Evolutionary conservation across 2,329 filamentous ascomycete genomes (phyloP).

Genomic region (Emericellopsis atlantica): DNA sequence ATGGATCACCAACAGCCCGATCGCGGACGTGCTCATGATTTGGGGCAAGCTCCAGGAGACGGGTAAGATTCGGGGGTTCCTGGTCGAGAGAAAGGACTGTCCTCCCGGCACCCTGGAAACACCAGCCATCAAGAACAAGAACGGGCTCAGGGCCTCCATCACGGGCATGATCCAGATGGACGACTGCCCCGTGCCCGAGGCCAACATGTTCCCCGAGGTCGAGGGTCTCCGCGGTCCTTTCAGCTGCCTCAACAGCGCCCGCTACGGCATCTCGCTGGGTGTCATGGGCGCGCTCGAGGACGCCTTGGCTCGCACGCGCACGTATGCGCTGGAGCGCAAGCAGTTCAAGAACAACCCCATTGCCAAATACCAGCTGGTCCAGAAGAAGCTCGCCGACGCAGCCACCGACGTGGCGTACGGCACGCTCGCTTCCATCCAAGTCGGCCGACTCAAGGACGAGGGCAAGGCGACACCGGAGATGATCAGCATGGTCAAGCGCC

Average conservation of each 20-base stretch:
- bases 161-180: constrained; percentile 98
- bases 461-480: constrained; percentile 85
- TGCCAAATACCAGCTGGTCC: constrained; percentile 90
- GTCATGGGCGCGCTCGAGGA: constrained; percentile 92
- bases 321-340: constrained; percentile 83
- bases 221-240: constrained; percentile 85
- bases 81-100: constrained; percentile 75
- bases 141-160: constrained; percentile 79
- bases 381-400: constrained; percentile 95
- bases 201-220: constrained; percentile 87
- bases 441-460: constrained; percentile 84
- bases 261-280: constrained; percentile 88
- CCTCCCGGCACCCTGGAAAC: constrained; percentile 84
- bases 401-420: constrained; percentile 84
- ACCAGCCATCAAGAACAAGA: constrained; percentile 89
- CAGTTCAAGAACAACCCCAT: constrained; percentile 95
- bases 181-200: constrained; percentile 72
- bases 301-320: constrained; percentile 66
- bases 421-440: constrained; percentile 79
- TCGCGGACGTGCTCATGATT: constrained; percentile 71
- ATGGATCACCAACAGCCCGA: constrained; percentile 92
- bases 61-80: constrained; percentile 87
- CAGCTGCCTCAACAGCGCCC: constrained; percentile 83
- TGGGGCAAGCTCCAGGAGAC: constrained; percentile 91
- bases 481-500: constrained; percentile 93